Evolutionary conservation across 257 asterid genomes (phyloP), one percentile per base, ranked within the genome.

Genomic region (Salvia rosmarinus): DNA sequence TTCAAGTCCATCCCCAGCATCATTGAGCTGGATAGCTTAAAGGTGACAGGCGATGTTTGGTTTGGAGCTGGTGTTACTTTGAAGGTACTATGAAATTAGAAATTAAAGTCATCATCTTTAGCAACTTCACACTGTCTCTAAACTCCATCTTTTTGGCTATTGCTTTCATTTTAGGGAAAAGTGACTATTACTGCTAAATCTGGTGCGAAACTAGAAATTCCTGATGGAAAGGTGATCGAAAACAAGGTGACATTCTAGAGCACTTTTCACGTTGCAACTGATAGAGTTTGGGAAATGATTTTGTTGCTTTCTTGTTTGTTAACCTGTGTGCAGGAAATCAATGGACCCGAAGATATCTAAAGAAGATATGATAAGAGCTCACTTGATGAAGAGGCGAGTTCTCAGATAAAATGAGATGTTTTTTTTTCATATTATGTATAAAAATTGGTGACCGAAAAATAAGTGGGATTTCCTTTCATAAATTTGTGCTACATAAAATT

Each of bases 1-100:
- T 95, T 95, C 84, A 88, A 95, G 85, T 85, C 98, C 35, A 95
- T 91, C 64, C 97, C 99, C 67, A 95, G 99, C 85, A 95, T 95
- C 79, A 81, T 95, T 58, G 95, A 86, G 12, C 87, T 95, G 59
- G 98, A 88, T 63, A 82, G 88, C 90, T 78, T 95, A 86, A 95
- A 95, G 88, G 98, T 95, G 80, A 56, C 85, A 0, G 98, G 98
- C 17, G 96, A 95, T 57, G 97, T 92, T 44, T 89, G 91, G 86
- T 91, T 95, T 79, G 99, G 97, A 80, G 78, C 91, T 81, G 84
- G 84, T 63, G 50, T 95, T 61, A 78, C 77, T 75, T 81, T 95
- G 66, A 95, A 95, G 99, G 98, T 95, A 83, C 67, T 0, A 8
- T 12, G 16, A 43, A 50, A 49, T 42, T 50, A 16, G 51, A 44